A percentile compares a stretch with the other conserved stretches of the same genome.
phyloP scores from a whole-genome alignment of 2,329 filamentous ascomycete species.

The Pseudogymnoascus sp. region DNA sequence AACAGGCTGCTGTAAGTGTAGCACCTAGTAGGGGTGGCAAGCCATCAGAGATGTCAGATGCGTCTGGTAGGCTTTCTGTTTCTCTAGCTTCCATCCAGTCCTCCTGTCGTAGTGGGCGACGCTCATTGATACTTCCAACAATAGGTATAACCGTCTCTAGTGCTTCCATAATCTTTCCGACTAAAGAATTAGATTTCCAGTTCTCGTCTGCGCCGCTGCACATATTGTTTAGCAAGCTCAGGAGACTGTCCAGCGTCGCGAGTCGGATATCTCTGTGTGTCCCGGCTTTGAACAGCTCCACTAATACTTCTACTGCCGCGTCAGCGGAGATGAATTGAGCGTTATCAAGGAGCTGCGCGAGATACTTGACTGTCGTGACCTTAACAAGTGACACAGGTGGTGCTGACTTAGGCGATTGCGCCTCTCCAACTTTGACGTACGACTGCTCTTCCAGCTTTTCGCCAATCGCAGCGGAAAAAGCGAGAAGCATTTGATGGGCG shows the following conservation, averaged over 20 bases:
- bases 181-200: conserved; percentile 13
- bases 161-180: conserved; percentile 18
- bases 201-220: conserved; percentile 12
- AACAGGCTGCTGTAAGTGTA: conserved; percentile 7
- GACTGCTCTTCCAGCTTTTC: conserved; percentile 22
- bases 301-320: conserved; percentile 23
- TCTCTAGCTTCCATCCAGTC: conserved; percentile 27
- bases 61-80: conserved; percentile 18
- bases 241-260: conserved; percentile 27
- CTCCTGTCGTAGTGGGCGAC: conserved; percentile 22
- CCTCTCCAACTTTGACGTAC: conserved; percentile 12
- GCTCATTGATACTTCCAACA: conserved; percentile 30
- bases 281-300: conserved; percentile 22
- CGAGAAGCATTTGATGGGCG: conserved; percentile 23
- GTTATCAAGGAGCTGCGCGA: conserved; percentile 31
- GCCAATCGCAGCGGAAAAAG: conserved; percentile 27
- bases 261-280: conserved; percentile 32
- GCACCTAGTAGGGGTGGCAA: conserved; percentile 12
- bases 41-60: conserved; percentile 15
- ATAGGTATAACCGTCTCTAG: conserved; percentile 27
- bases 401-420: conserved; percentile 4
- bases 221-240: conserved; percentile 24
- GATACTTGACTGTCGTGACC: conserved; percentile 34
- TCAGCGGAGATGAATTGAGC: conserved; percentile 27
- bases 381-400: conserved; percentile 24